phyloP scores from a whole-genome alignment of 2,329 filamentous ascomycete genomes.

The Arthrobotrys iridis region DNA sequence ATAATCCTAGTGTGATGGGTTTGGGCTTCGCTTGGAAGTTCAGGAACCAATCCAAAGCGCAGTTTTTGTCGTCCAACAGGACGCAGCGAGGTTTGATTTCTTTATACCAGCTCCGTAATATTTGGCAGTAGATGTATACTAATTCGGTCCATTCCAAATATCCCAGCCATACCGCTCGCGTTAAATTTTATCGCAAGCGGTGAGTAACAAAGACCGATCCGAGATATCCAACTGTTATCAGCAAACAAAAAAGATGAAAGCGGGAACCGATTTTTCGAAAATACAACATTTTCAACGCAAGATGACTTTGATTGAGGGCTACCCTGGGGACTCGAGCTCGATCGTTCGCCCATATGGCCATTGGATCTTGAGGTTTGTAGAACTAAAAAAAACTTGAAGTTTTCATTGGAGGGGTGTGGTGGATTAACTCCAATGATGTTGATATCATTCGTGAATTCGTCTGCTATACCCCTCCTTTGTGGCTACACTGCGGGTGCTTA shows the following conservation, averaged over 20 bases:
- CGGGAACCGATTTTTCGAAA: slow-evolving; percentile 58
- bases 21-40: slow-evolving; percentile 68
- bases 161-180: slow-evolving; percentile 78
- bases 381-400: slow-evolving; percentile 40
- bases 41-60: slow-evolving; percentile 72
- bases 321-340: neutral
- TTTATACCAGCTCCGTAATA: slow-evolving; percentile 53
- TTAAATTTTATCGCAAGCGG: slow-evolving; percentile 91
- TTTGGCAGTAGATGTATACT: slow-evolving; percentile 5
- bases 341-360: neutral
- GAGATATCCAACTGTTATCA: slow-evolving; percentile 26
- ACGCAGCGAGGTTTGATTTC: slow-evolving; percentile 79
- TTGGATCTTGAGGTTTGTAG: slow-evolving; percentile 53
- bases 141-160: slow-evolving; percentile 12
- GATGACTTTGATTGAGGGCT: slow-evolving; percentile 23
- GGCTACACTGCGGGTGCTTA: slow-evolving; percentile 59
- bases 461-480: slow-evolving; percentile 21
- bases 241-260: slow-evolving; percentile 64
- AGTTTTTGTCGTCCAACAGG: slow-evolving; percentile 79
- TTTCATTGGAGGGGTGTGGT: slow-evolving; percentile 22
- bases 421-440: neutral
- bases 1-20: slow-evolving; percentile 70
- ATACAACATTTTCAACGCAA: slow-evolving; percentile 36
- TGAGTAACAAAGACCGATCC: slow-evolving; percentile 71
- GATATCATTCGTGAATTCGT: neutral